Conservation (phyloP, 768 basidiomycete genomes). For the Rhodotorula paludigena region DNA sequence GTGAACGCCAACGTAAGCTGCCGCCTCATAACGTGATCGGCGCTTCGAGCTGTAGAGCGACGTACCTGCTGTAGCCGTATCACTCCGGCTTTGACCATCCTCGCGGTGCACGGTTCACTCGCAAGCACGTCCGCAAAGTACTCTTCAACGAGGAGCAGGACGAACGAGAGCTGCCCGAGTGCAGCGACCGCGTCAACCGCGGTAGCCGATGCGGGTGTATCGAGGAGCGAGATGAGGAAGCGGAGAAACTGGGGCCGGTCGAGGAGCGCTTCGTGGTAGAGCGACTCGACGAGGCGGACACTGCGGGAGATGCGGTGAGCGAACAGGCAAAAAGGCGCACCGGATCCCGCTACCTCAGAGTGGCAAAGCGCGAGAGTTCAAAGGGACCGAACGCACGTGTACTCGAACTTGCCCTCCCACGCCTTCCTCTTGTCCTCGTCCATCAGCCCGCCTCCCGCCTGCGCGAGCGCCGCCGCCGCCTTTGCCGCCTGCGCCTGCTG, state of each 20-base stretch:
- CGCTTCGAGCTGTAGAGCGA: too few relatives aligned
- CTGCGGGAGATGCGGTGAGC: too few relatives aligned
- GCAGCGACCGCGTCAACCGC: neutral
- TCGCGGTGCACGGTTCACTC: constrained; percentile 19
- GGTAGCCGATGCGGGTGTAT: neutral
- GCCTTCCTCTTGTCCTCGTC: constrained; percentile 17
- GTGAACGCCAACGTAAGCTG: too few relatives aligned
- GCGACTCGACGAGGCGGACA: constrained; percentile 8
- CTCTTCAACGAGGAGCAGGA: constrained; percentile 27
- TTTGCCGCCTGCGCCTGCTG: constrained; percentile 4
- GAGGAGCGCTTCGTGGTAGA: constrained; percentile 26
- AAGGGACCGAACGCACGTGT: constrained; percentile 13
- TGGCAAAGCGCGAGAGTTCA: fast-evolving
- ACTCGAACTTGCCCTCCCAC: constrained; percentile 32
- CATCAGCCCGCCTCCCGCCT: neutral
- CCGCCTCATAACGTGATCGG: too few relatives aligned
- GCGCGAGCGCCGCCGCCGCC: constrained; percentile 5
- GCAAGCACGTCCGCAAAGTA: constrained; percentile 22
- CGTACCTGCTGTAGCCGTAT: constrained; percentile 13
- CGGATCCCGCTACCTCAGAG: too few relatives aligned
- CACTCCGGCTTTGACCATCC: constrained; percentile 15
- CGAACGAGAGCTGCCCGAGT: constrained; percentile 22
- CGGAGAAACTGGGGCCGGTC: constrained; percentile 25
- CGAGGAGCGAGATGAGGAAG: constrained; percentile 25
- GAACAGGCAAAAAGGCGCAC: too few relatives aligned